Base-by-base conservation (phyloP, 371 early-diverging fungal genomes). In the Saksenaea vasiformis region DNA sequence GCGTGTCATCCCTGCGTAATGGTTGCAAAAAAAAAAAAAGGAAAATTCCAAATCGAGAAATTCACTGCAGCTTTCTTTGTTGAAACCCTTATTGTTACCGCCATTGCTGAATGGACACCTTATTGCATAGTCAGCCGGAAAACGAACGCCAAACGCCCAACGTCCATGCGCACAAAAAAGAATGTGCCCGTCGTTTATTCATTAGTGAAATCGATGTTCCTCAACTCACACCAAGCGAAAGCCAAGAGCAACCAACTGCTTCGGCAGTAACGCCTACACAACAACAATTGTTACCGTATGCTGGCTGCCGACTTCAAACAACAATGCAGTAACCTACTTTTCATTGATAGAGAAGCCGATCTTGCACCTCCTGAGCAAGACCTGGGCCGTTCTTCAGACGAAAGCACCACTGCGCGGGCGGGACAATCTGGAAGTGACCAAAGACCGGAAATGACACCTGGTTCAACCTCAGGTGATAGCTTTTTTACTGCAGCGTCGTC, bases 401-500 rank as follows among this genome's bases (percentile, higher is more conserved):
- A 47, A 47, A 17, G 7, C 51, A 17, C 17, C 22, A 8, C 51
- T 22, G 11, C 51, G 9, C 24, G 1, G 0, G 9, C 51, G 51
- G 51, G 22, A 22, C 39, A n/a, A 47, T 47, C 51, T 47, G 22
- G 8, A 47, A 22, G 22, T 47, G 22, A 1, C 5, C 51, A 47
- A 47, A 47, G 24, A 19, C 51, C 17, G 22, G 10, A 11, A 47
- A 22, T 22, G 17, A 19, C 51, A 8, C 26, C 51, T 17, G 8
- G 22, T 19, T 22, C 22, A 10, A 17, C 51, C 4, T 47, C 51
- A 22, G 51, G 38, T 9, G 41, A 41, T 41, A 58, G 41, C 11
- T 58, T 58, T 24, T 15, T 58, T 26, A 58, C 58, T 41, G 58
- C 58, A 9, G 4, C 58, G 3, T 58, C 41, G 26, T 13, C 28